A percentile compares a stretch with the other conserved stretches of the same genome.
Conservation (phyloP, 2,329 filamentous ascomycete species). For the Camptophora hylomeconis region DNA sequence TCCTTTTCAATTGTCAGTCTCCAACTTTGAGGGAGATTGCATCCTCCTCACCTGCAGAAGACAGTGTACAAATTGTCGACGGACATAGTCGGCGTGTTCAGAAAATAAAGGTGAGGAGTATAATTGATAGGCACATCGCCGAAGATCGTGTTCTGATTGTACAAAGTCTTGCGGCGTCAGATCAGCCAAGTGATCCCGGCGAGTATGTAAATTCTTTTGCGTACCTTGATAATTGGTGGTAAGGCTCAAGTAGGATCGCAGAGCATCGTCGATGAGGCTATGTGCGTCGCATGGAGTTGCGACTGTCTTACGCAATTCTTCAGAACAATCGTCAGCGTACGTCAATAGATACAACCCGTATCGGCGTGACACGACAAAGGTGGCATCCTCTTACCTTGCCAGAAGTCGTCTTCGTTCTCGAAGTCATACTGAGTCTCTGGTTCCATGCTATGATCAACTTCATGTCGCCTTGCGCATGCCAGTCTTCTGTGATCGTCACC, state of each 20-base stretch:
- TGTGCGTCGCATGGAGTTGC: constrained; percentile 43
- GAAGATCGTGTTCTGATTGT: constrained; percentile 68
- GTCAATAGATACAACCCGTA: constrained; percentile 2
- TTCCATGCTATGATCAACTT: constrained; percentile 42
- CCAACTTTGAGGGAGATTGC: constrained; percentile 1
- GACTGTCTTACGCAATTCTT: no score
- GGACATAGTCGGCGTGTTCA: constrained; percentile 70
- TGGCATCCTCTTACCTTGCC: constrained; percentile 76
- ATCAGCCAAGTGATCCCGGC: constrained; percentile 4
- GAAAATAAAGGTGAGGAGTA: constrained; percentile 63
- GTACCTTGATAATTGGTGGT: constrained; percentile 58
- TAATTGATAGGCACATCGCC: constrained; percentile 66
- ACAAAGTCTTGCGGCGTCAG: constrained; percentile 7
- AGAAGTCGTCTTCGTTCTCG: constrained; percentile 76
- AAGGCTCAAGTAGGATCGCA: constrained; percentile 73
- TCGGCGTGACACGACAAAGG: no score
- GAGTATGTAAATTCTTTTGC: constrained; percentile 8
- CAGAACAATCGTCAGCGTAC: constrained; percentile 8
- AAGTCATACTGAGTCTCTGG: constrained; percentile 52
- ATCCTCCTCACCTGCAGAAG: constrained; percentile 48
- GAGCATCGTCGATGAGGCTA: constrained; percentile 65
- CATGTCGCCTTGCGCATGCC: constrained; percentile 26
- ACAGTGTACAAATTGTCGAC: constrained; percentile 83
- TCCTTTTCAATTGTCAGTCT: constrained; percentile 44
- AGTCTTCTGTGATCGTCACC: no score